These are phyloP conservation scores for Penicillium silybi DNA, from an alignment of 495 filamentous ascomycete genomes.

Conservation along the genomic window DNA sequence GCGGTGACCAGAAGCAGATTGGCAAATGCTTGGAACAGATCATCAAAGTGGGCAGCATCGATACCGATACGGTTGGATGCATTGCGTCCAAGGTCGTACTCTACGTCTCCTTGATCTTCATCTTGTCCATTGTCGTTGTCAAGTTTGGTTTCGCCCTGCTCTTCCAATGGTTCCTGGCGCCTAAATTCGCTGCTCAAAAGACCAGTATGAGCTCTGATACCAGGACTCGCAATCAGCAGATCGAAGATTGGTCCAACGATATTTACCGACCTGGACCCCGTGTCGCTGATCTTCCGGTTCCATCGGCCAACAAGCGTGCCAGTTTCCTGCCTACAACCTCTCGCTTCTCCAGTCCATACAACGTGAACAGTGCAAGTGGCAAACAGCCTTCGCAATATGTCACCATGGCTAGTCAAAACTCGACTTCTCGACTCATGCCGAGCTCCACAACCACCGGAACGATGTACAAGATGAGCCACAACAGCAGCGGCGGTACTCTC, in stretches of 20 bases:
- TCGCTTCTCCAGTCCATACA: slow-evolving; percentile 92
- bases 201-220: slow-evolving; percentile 66
- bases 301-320: slow-evolving; percentile 68
- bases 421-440: slow-evolving; percentile 67
- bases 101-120: slow-evolving; percentile 90
- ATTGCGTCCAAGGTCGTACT: slow-evolving; percentile 97
- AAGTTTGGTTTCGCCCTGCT: slow-evolving; percentile 87
- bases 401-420: slow-evolving; percentile 95
- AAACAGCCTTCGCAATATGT: slow-evolving; percentile 61
- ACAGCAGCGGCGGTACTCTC: slow-evolving; percentile 59
- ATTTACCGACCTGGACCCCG: slow-evolving; percentile 89
- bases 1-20: slow-evolving; percentile 67
- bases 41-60: slow-evolving; percentile 91
- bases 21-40: slow-evolving; percentile 87
- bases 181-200: slow-evolving; percentile 72
- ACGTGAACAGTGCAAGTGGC: slow-evolving; percentile 53
- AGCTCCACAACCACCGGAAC: slow-evolving; percentile 45
- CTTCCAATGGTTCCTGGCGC: slow-evolving; percentile 93
- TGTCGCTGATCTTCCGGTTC: slow-evolving; percentile 62
- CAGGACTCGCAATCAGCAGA: slow-evolving; percentile 83
- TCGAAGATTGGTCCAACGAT: slow-evolving; percentile 97
- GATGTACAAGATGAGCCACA: slow-evolving; percentile 68
- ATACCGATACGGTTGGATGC: slow-evolving; percentile 94
- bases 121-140: slow-evolving; percentile 79
- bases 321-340: slow-evolving; percentile 82